These are phyloP conservation scores for Backusella tuberculispora DNA, from an alignment of 192 early-diverging fungal genomes.

Conservation along the genomic window DNA sequence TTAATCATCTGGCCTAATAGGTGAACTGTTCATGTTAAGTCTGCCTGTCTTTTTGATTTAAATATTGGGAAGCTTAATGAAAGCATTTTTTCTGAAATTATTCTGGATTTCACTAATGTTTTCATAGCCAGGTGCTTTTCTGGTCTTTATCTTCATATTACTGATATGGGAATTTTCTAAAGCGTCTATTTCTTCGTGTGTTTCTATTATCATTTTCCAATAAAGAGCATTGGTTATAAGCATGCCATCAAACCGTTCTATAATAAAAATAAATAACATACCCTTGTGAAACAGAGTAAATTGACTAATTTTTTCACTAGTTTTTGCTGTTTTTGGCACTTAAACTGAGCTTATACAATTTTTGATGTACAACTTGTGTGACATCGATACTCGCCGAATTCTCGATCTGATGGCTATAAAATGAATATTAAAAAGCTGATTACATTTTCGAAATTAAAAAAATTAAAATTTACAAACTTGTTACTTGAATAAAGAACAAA, in stretches of 20 bases:
- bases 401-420: not conserved
- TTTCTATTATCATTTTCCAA: constrained; percentile 14
- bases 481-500: constrained; percentile 8
- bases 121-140: constrained; percentile 10
- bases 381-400: constrained; percentile 7
- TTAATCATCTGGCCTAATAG: not conserved
- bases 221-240: not conserved
- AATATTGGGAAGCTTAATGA: not conserved
- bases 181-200: not conserved
- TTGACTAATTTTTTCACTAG: constrained; percentile 9
- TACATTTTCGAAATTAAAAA: not conserved
- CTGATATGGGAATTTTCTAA: constrained; percentile 12
- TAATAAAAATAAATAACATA: constrained; percentile 13
- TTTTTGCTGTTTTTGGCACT: constrained; percentile 10
- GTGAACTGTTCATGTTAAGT: constrained; percentile 13
- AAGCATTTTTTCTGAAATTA: not conserved
- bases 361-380: constrained; percentile 19
- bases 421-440: not conserved
- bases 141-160: constrained; percentile 12
- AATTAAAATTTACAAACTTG: not conserved
- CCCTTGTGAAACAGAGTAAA: constrained; percentile 5
- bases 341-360: constrained; percentile 11
- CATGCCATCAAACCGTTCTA: constrained; percentile 10
- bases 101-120: constrained; percentile 6
- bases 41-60: constrained; percentile 6